Conservation (phyloP, 345 rosid genomes). For the Atalantia buxifolia region DNA sequence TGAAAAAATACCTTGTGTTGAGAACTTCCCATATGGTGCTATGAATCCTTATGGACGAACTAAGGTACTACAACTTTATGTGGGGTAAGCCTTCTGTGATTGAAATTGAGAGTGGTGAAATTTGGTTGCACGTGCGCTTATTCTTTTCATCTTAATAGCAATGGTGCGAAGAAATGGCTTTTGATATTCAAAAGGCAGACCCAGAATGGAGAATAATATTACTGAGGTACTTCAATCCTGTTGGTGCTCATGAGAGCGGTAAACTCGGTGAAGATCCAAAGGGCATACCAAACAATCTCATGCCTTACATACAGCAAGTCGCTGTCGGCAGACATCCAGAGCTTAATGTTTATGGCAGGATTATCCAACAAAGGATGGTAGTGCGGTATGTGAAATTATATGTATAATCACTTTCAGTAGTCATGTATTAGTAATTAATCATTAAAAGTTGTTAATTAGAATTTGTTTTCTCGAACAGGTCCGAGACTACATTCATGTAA, state of each 20-base stretch:
- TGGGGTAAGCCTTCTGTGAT: background rate
- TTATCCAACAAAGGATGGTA: conserved; percentile 89
- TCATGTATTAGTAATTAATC: background rate
- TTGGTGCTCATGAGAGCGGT: conserved; percentile 95
- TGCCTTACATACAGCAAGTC: conserved; percentile 97
- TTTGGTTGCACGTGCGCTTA: conserved; percentile 1
- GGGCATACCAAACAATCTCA: conserved; percentile 89
- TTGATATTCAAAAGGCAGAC: conserved; percentile 79
- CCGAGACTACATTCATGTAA: conserved; percentile 91
- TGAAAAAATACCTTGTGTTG: conserved; percentile 74
- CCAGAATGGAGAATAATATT: conserved; percentile 85
- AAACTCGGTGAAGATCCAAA: conserved; percentile 94
- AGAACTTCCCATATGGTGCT: conserved; percentile 64
- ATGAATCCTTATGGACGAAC: conserved; percentile 97
- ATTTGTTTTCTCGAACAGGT: conserved; percentile 39
- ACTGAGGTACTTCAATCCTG: conserved; percentile 93
- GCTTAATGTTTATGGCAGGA: conserved; percentile 92
- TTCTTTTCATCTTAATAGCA: conserved; percentile 36
- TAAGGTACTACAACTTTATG: conserved; percentile 47
- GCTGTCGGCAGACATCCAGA: conserved; percentile 91
- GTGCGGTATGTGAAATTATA: conserved; percentile 55
- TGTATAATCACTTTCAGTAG: background rate
- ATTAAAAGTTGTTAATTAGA: background rate
- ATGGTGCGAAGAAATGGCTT: conserved; percentile 89
- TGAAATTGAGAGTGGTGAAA: background rate